phyloP scores from a whole-genome alignment of 164 flowering plant species.

The Nymphaea colorata region DNA sequence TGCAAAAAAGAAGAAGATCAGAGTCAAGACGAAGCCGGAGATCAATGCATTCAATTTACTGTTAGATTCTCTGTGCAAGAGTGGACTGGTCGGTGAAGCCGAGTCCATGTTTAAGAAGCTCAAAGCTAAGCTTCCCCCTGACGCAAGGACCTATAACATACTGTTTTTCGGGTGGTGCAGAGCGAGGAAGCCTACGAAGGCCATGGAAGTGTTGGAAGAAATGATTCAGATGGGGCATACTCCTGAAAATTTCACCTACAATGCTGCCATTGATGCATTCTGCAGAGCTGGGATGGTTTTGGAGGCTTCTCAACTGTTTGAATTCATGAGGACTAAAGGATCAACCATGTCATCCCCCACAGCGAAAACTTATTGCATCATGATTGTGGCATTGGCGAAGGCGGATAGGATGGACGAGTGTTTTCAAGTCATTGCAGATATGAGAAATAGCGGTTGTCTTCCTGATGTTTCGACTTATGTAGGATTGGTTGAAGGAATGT shows the following conservation, averaged over 20 bases:
- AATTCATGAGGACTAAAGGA: constrained; percentile 73
- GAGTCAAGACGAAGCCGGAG: constrained; percentile 81
- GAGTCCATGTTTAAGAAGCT: constrained; percentile 54
- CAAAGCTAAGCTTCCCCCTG: constrained; percentile 42
- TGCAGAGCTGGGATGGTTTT: constrained; percentile 71
- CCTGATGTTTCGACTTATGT: constrained; percentile 93
- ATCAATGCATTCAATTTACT: constrained; percentile 75
- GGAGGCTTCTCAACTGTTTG: constrained; percentile 61
- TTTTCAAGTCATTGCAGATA: constrained; percentile 43
- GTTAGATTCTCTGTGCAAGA: constrained; percentile 81
- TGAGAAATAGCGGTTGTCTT: constrained; percentile 72
- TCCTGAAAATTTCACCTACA: constrained; percentile 85
- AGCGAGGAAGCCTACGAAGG: constrained; percentile 56
- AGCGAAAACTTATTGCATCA: constrained; percentile 67
- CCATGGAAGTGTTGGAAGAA: constrained; percentile 61
- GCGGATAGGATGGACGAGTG: constrained; percentile 61
- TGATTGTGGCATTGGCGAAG: constrained; percentile 66
- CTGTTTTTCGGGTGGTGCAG: constrained; percentile 96
- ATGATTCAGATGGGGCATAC: constrained; percentile 60
- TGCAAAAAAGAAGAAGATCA: constrained; percentile 65
- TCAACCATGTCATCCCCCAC: constrained; percentile 77
- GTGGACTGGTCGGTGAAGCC: constrained; percentile 69
- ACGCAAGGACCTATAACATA: constrained; percentile 59
- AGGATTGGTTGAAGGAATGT: constrained; percentile 84
- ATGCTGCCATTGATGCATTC: constrained; percentile 66